Percentiles rank a stretch among this genome's conserved stretches.
Conservation (phyloP, 129 eudicot species). For the Glebionis coronaria region DNA sequence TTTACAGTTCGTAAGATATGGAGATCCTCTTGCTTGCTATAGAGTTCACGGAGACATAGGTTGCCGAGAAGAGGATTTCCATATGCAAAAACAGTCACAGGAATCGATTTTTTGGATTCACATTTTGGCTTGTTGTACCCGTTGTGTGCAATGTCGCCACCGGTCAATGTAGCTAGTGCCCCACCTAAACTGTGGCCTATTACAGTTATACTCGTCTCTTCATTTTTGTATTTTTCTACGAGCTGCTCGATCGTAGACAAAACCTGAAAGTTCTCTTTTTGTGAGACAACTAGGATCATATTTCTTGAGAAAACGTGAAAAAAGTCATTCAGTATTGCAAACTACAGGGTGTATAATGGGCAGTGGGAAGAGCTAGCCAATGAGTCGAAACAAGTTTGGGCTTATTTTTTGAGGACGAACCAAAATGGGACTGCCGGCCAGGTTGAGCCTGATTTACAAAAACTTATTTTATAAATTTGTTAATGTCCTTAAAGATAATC, state of each 20-base stretch:
- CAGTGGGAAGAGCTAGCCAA: no score
- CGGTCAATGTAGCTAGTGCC: constrained; percentile 46
- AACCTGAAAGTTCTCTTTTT: constrained; percentile 31
- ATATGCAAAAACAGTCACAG: constrained; percentile 46
- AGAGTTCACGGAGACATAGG: constrained; percentile 25
- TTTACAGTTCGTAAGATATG: constrained; percentile 33
- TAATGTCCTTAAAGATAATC: no score
- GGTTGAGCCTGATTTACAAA: no score
- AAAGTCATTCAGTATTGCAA: no score
- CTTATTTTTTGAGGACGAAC: background rate
- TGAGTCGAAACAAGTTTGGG: background rate
- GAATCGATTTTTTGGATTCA: constrained; percentile 33
- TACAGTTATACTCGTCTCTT: constrained; percentile 55
- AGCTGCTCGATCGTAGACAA: constrained; percentile 28
- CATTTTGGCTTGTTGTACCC: constrained; percentile 32
- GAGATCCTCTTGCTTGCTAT: constrained; percentile 20
- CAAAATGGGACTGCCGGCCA: no score
- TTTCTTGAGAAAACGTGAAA: background rate
- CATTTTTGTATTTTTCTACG: constrained; percentile 43
- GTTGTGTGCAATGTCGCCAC: constrained; percentile 53
- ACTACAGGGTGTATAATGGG: no score
- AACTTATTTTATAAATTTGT: no score
- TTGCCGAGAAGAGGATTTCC: constrained; percentile 50
- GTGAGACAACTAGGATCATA: background rate
- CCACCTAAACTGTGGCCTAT: constrained; percentile 71